Evolutionary conservation across 176 grass and related monocot genomes (phyloP).

Genomic region (Chrysopogon serrulatus): DNA sequence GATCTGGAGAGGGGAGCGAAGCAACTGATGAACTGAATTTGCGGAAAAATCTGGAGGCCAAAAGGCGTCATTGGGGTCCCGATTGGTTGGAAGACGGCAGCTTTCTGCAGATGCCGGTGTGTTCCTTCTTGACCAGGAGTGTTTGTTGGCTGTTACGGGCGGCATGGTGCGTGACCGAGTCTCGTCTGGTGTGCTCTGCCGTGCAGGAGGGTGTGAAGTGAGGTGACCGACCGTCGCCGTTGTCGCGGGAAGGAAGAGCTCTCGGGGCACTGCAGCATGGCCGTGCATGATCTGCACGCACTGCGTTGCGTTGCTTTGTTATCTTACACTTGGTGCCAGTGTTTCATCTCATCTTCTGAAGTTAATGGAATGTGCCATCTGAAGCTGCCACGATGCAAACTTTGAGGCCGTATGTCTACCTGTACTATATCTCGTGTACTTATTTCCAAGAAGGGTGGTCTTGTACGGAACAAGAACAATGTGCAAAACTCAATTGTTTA

Average conservation of each 20-base stretch:
- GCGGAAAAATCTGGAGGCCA: not conserved
- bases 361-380: too few species aligned
- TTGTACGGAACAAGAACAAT: too few species aligned
- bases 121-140: not conserved
- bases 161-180: not conserved
- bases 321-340: not conserved
- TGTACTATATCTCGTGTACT: too few species aligned
- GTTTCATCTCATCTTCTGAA: not conserved
- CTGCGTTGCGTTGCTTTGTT: too few species aligned
- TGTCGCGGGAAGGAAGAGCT: not conserved
- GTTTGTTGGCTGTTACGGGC: not conserved
- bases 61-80: not conserved
- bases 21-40: slow-evolving; percentile 15
- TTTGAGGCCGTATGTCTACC: too few species aligned
- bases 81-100: slow-evolving; percentile 17
- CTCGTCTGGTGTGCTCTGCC: not conserved
- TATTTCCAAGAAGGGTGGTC: too few species aligned
- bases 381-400: too few species aligned
- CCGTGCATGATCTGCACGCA: too few species aligned
- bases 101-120: slow-evolving; percentile 13
- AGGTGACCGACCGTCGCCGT: not conserved
- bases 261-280: not conserved
- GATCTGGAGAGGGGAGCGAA: not conserved
- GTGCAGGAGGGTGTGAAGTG: not conserved
- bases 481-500: too few species aligned